Conservation (phyloP, 495 filamentous ascomycete species). For the Neurospora sp. region DNA sequence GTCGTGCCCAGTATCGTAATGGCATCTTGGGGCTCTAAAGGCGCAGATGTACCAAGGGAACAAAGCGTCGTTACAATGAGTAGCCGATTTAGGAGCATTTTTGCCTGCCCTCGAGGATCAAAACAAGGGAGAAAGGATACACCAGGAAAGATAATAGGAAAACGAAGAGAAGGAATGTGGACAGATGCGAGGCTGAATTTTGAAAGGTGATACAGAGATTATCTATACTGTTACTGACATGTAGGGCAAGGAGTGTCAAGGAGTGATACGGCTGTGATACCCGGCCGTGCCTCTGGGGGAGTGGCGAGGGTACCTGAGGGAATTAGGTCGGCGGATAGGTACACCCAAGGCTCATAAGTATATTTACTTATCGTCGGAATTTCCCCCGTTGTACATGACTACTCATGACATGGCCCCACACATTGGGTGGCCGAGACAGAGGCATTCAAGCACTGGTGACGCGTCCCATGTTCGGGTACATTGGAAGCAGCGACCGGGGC, state of each 20-base stretch:
- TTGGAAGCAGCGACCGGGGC: neutral
- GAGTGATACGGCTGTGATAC: neutral
- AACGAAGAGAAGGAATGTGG: neutral
- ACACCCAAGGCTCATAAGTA: neutral
- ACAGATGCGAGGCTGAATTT: neutral
- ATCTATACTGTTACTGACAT: neutral
- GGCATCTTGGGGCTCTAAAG: neutral
- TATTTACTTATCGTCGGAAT: neutral
- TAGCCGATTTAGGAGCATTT: neutral
- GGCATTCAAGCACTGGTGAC: neutral
- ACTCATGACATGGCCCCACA: neutral
- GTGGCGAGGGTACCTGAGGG: neutral
- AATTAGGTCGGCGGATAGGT: neutral
- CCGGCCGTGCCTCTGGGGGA: neutral
- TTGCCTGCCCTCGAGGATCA: neutral
- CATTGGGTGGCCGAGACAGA: neutral
- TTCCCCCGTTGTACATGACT: neutral
- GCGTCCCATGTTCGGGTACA: neutral
- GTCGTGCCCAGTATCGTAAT: neutral
- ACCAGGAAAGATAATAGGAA: neutral
- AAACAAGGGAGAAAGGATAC: neutral
- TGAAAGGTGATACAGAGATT: neutral
- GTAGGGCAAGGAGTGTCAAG: neutral
- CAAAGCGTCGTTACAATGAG: neutral
- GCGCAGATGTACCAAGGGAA: neutral